These are phyloP conservation scores for Carpinus fangiana DNA, from an alignment of 306 rosid species.

Conservation along the genomic window DNA sequence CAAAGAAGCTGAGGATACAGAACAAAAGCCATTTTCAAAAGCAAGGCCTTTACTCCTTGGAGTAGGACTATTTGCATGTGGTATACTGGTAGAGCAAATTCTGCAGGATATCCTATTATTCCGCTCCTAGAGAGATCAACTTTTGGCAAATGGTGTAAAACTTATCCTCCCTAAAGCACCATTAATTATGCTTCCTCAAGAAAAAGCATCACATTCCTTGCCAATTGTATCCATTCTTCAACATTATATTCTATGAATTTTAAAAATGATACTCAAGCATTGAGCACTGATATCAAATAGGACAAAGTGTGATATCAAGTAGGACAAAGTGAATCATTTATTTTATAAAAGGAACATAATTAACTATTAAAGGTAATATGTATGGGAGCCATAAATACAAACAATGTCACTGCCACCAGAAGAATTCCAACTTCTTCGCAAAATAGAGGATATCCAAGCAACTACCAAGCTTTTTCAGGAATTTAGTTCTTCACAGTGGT, in stretches of 20 bases:
- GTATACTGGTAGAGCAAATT: conserved; percentile 56
- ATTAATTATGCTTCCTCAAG: not conserved
- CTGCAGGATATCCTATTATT: conserved; percentile 52
- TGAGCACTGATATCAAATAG: not conserved
- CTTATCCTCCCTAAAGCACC: not conserved
- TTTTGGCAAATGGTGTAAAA: not conserved
- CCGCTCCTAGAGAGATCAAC: conserved; percentile 17
- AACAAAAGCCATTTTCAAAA: conserved; percentile 31
- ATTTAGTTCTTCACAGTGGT: conserved; percentile 66
- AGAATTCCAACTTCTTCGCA: not conserved
- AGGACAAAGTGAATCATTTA: not conserved
- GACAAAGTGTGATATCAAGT: not conserved
- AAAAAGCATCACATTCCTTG: not conserved
- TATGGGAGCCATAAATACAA: not conserved
- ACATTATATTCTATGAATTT: not conserved
- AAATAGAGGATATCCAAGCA: not conserved
- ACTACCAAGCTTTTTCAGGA: not conserved
- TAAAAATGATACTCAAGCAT: not conserved
- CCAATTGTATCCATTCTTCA: not conserved
- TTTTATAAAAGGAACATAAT: not conserved
- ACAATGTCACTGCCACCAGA: not conserved
- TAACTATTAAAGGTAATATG: not conserved
- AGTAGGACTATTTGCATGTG: conserved; percentile 57
- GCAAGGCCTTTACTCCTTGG: conserved; percentile 55
- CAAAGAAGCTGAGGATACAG: conserved; percentile 28